These are phyloP conservation scores for Saccharomycopsis synnaedendra DNA, from an alignment of 805 yeast species.

Conservation along the genomic window DNA sequence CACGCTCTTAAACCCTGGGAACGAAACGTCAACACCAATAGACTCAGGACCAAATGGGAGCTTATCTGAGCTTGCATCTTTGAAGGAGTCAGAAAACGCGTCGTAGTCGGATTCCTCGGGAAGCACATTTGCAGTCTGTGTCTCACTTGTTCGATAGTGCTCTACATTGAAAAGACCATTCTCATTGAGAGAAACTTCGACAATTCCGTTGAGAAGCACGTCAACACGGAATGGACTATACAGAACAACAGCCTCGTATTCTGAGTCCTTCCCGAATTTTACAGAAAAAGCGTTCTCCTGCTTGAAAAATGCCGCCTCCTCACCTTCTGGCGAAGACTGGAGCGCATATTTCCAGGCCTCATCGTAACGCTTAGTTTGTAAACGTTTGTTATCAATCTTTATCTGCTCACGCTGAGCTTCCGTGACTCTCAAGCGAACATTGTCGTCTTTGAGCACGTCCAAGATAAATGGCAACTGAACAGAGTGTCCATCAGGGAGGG, in stretches of 20 bases:
- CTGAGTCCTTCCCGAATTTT: constrained; percentile 28
- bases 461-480: constrained; percentile 46
- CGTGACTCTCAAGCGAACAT: constrained; percentile 52
- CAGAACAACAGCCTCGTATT: constrained; percentile 32
- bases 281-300: constrained; percentile 17
- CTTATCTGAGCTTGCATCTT: constrained; percentile 53
- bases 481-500: constrained; percentile 26
- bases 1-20: constrained; percentile 48
- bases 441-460: constrained; percentile 42
- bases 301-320: constrained; percentile 14
- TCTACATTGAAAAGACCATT: constrained; percentile 68
- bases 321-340: constrained; percentile 20
- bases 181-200: constrained; percentile 54
- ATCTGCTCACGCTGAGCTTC: constrained; percentile 38
- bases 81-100: constrained; percentile 61
- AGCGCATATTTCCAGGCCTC: constrained; percentile 54
- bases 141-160: constrained; percentile 48
- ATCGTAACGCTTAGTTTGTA: constrained; percentile 42
- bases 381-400: constrained; percentile 18
- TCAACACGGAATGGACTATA: constrained; percentile 39
- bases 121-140: constrained; percentile 30
- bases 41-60: constrained; percentile 85
- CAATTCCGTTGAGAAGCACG: constrained; percentile 32
- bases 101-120: constrained; percentile 56
- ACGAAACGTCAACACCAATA: constrained; percentile 64